Percentiles rank a stretch among this genome's conserved stretches.
Conservation (phyloP, 768 basidiomycete genomes). For the Hydnum rufescens region DNA sequence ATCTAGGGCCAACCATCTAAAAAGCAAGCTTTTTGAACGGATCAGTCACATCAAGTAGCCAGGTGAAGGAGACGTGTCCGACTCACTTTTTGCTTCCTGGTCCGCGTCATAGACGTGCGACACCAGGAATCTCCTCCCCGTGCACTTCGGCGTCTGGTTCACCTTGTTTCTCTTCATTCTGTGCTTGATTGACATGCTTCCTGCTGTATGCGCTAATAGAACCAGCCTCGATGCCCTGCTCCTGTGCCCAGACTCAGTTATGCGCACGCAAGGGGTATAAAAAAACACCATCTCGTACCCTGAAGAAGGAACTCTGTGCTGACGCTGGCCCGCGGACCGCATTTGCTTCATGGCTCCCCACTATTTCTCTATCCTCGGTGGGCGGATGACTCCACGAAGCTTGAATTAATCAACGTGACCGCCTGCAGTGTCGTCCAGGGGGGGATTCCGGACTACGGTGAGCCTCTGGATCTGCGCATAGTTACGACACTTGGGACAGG, state of each 20-base stretch:
- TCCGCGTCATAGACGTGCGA: constrained; percentile 3
- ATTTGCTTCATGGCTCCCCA: too few relatives aligned
- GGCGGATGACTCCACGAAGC: too few relatives aligned
- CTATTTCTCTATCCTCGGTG: too few relatives aligned
- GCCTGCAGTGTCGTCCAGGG: too few relatives aligned
- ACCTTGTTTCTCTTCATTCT: neutral
- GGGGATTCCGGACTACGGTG: too few relatives aligned
- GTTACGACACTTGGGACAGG: too few relatives aligned
- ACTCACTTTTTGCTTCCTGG: constrained; percentile 3
- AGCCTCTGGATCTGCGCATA: too few relatives aligned
- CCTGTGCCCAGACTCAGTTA: constrained; percentile 17
- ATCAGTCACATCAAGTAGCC: constrained; percentile 65
- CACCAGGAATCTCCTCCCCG: constrained; percentile 8
- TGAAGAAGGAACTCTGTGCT: constrained; percentile 63
- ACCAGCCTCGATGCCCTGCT: constrained; percentile 28
- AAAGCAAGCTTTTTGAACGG: constrained; percentile 68
- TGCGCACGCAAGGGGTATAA: neutral
- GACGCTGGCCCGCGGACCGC: constrained; percentile 69
- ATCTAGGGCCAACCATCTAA: too few relatives aligned
- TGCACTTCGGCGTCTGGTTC: constrained; percentile 1
- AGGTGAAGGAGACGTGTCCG: constrained; percentile 34
- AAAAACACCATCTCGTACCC: constrained; percentile 23
- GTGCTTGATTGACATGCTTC: neutral
- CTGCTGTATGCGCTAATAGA: constrained; percentile 13
- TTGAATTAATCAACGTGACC: too few relatives aligned